Percentiles rank a stretch among this genome's conserved stretches.
phyloP scores from a whole-genome alignment of 108 stramenopile genomes.

The Nannochloropsis gaditana region DNA sequence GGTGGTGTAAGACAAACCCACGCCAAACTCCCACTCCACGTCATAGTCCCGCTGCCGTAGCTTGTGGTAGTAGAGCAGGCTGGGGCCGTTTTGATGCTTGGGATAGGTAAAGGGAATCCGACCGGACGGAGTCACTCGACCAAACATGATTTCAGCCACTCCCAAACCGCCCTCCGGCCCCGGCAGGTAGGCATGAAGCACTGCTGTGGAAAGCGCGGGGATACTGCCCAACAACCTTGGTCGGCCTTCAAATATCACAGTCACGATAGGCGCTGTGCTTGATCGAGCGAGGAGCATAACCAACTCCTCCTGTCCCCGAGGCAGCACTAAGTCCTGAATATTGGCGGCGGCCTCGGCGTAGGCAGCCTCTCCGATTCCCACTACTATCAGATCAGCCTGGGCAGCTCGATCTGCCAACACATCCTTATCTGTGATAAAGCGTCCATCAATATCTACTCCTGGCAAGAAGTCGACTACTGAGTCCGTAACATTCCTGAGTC shows the following conservation, averaged over 20 bases:
- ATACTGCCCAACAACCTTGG: slow-evolving; percentile 34
- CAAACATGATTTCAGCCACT: slow-evolving; percentile 47
- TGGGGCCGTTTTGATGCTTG: slow-evolving; percentile 24
- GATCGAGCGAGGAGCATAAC: slow-evolving; percentile 39
- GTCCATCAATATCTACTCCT: slow-evolving; percentile 4
- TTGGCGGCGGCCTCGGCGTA: slow-evolving; percentile 77
- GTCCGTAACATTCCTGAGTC: slow-evolving; percentile 35
- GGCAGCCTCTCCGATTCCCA: slow-evolving; percentile 69
- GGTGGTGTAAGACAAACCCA: slow-evolving; percentile 47
- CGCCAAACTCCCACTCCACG: slow-evolving; percentile 52
- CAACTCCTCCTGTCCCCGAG: slow-evolving; percentile 60
- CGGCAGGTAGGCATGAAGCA: slow-evolving; percentile 11
- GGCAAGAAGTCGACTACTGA: not conserved
- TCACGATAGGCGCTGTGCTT: slow-evolving; percentile 28
- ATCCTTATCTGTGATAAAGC: not conserved
- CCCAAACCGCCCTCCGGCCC: slow-evolving; percentile 40
- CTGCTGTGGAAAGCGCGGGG: not conserved
- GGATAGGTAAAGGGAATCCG: slow-evolving; percentile 53
- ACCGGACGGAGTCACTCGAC: slow-evolving; percentile 42
- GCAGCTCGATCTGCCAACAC: not conserved
- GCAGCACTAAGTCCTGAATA: slow-evolving; percentile 59
- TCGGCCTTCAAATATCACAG: slow-evolving; percentile 47
- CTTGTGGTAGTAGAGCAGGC: slow-evolving; percentile 46
- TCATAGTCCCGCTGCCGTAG: slow-evolving; percentile 22
- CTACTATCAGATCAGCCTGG: slow-evolving; percentile 58